Evolutionary conservation across 176 grass and related monocot species (phyloP).

Genomic region (Carex kokanica): DNA sequence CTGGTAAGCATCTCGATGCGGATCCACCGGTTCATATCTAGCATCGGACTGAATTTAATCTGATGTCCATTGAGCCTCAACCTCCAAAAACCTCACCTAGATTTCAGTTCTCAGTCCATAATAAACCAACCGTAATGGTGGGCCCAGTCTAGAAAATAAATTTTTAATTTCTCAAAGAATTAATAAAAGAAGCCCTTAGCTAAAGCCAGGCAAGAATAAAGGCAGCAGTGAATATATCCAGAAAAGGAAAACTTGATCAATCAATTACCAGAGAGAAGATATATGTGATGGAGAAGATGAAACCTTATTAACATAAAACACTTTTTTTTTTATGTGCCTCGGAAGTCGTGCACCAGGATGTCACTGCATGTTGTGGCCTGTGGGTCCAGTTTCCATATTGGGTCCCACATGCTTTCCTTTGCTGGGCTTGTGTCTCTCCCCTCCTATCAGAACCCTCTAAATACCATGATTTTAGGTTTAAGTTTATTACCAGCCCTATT

Average conservation of each 20-base stretch:
- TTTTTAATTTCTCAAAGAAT: neutral
- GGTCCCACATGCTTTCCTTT: conserved; percentile 13
- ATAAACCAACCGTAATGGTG: neutral
- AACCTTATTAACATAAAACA: neutral
- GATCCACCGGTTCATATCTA: too few relatives aligned
- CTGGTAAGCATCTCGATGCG: too few relatives aligned
- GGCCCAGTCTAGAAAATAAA: neutral
- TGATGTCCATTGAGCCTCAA: neutral
- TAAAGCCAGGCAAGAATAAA: conserved; percentile 15
- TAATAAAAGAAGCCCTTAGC: neutral
- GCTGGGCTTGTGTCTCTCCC: conserved; percentile 12
- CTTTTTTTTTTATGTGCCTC: conserved; percentile 5
- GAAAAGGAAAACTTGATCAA: conserved; percentile 21
- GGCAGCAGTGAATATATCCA: conserved; percentile 26
- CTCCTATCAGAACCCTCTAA: conserved; percentile 25
- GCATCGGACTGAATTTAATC: too few relatives aligned
- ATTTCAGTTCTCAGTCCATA: neutral
- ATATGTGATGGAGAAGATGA: conserved; percentile 5
- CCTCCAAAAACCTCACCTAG: neutral
- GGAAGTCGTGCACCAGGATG: conserved; percentile 24
- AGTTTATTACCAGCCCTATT: neutral
- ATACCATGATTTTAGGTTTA: conserved; percentile 18
- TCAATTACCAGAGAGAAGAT: neutral
- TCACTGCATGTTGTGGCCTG: conserved; percentile 1
- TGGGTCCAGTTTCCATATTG: neutral